These are phyloP conservation scores for Salvia hispanica DNA, from an alignment of 257 asterid genomes.

Conservation along the genomic window DNA sequence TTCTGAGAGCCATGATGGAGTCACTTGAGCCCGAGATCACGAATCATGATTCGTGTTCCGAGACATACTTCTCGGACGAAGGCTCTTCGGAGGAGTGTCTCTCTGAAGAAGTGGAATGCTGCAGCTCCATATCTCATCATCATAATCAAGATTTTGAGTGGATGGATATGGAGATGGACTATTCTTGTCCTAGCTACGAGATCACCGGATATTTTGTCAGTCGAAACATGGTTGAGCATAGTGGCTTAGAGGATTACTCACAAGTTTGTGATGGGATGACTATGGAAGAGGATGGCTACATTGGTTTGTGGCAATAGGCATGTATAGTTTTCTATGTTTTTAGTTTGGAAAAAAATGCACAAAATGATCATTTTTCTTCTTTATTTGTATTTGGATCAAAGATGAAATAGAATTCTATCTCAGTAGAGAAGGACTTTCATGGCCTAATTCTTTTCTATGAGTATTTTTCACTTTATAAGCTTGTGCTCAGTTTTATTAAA, in stretches of 20 bases:
- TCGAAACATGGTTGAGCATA: conserved; percentile 30
- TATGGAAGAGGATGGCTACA: conserved; percentile 45
- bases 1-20: conserved; percentile 34
- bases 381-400: background rate
- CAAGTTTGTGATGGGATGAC: conserved; percentile 35
- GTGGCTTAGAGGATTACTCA: conserved; percentile 36
- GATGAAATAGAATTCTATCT: background rate
- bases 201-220: conserved; percentile 24
- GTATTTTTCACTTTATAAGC: background rate
- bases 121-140: conserved; percentile 34
- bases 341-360: background rate
- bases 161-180: conserved; percentile 40
- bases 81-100: conserved; percentile 26
- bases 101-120: conserved; percentile 34
- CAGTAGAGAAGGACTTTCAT: background rate
- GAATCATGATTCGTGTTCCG: conserved; percentile 15
- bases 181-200: background rate
- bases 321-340: background rate
- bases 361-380: background rate
- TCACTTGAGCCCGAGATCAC: conserved; percentile 43
- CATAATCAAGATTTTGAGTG: conserved; percentile 29
- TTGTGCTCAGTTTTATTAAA: background rate
- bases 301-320: conserved; percentile 42
- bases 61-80: background rate
- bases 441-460: conserved; percentile 3